These are phyloP conservation scores for Cryptosporidium viatorum DNA, from an alignment of 169 alveolate genomes.

Conservation along the genomic window DNA sequence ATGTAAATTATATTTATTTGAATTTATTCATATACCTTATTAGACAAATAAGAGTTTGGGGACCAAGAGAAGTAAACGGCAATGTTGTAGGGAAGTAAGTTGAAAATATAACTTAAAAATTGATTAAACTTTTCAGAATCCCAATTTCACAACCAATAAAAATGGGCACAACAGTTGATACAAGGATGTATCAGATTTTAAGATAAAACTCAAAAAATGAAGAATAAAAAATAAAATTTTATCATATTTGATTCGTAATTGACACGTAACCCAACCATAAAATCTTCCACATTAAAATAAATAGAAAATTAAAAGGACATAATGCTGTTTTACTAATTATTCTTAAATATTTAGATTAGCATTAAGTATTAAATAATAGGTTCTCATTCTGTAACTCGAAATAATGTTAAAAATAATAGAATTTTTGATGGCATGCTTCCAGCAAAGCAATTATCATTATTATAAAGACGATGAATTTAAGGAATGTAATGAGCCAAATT, in stretches of 20 bases:
- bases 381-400: background rate
- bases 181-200: constrained; percentile 53
- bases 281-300: constrained; percentile 40
- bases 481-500: background rate
- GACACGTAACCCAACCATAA: constrained; percentile 44
- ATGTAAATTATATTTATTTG: constrained; percentile 51
- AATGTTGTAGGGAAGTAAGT: constrained; percentile 57
- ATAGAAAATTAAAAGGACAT: background rate
- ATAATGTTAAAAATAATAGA: background rate
- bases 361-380: background rate
- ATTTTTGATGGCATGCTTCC: background rate
- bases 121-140: background rate
- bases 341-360: background rate
- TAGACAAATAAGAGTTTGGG: constrained; percentile 76
- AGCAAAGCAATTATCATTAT: background rate
- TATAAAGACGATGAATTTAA: background rate
- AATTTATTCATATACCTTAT: background rate
- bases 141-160: constrained; percentile 70
- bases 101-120: background rate
- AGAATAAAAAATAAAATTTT: background rate
- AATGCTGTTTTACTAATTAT: background rate
- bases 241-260: background rate
- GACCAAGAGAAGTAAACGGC: constrained; percentile 53
- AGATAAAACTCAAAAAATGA: constrained; percentile 6
- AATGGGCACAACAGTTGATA: constrained; percentile 57